Conservation (phyloP, 208 protist species). For the Tritrichomonas foetus region DNA sequence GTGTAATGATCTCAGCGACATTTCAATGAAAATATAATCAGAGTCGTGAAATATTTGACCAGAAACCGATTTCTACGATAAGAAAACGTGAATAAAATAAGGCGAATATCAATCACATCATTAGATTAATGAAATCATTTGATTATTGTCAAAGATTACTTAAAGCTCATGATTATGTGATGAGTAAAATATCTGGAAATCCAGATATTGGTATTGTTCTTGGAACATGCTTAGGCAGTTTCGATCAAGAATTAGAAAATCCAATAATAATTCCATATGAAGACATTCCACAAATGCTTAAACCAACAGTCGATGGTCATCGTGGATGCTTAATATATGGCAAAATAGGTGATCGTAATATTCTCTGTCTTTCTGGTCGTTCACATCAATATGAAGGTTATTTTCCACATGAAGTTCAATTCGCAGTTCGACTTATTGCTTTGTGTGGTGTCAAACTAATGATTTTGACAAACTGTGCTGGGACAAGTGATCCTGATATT, state of each 20-base stretch:
- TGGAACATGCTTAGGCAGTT: not conserved
- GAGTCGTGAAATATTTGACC: too few relatives aligned
- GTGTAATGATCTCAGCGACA: too few relatives aligned
- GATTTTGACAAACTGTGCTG: slow-evolving; percentile 29
- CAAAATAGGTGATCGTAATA: not conserved
- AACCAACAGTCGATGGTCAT: slow-evolving; percentile 33
- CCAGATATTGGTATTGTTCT: slow-evolving; percentile 23
- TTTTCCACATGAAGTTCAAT: slow-evolving; percentile 4
- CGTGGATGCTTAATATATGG: not conserved
- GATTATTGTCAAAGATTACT: not conserved
- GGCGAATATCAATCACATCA: too few relatives aligned
- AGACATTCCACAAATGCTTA: slow-evolving; percentile 28
- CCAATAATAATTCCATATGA: not conserved
- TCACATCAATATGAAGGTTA: slow-evolving; percentile 37
- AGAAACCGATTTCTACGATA: too few relatives aligned
- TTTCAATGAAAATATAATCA: too few relatives aligned
- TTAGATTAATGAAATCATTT: too few relatives aligned
- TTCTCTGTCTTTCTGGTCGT: slow-evolving; percentile 27
- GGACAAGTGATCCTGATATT: not conserved
- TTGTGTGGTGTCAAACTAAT: not conserved
- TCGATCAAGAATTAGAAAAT: not conserved
- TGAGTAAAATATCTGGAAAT: not conserved
- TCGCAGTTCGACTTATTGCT: not conserved
- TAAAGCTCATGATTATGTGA: not conserved
- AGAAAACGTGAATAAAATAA: too few relatives aligned